Percentiles rank a stretch among this genome's conserved stretches.
Conservation (phyloP, 2,329 filamentous ascomycete species). For the Alternaria sp. region DNA sequence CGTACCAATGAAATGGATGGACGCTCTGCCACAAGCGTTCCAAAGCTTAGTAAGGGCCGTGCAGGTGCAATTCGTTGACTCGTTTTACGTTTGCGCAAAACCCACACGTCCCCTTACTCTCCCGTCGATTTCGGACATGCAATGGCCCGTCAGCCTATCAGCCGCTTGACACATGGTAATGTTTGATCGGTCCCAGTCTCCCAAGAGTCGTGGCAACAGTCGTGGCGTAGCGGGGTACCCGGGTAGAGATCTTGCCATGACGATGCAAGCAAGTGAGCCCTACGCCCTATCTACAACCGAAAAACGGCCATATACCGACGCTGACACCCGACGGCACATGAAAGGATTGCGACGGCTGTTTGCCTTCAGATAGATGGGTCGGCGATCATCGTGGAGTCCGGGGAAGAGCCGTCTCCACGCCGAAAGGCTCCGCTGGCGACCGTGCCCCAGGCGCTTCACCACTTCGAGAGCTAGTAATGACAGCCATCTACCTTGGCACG, state of each 20-base stretch:
- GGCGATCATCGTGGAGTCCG: constrained; percentile 11
- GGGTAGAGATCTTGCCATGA: neutral
- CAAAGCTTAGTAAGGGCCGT: neutral
- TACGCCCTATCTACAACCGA: neutral
- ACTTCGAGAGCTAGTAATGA: constrained; percentile 1
- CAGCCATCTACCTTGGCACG: constrained; percentile 10
- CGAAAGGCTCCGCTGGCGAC: constrained; percentile 9
- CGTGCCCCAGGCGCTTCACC: constrained; percentile 3
- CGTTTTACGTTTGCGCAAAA: neutral
- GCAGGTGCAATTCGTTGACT: neutral
- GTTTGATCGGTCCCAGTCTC: neutral
- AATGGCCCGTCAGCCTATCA: neutral
- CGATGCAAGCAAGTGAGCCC: neutral
- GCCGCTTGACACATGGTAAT: neutral
- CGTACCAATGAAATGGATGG: neutral
- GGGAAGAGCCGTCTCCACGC: constrained; percentile 10
- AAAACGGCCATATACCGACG: constrained; percentile 13
- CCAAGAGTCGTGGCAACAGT: neutral
- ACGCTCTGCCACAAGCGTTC: neutral
- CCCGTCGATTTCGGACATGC: neutral
- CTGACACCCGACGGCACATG: constrained; percentile 10
- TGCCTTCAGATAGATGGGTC: neutral
- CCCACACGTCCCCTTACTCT: neutral
- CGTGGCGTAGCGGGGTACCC: constrained; percentile 11
- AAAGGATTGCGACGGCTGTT: constrained; percentile 10